Base-by-base conservation (phyloP, 768 basidiomycete genomes). In the Hericium rajendrae region DNA sequence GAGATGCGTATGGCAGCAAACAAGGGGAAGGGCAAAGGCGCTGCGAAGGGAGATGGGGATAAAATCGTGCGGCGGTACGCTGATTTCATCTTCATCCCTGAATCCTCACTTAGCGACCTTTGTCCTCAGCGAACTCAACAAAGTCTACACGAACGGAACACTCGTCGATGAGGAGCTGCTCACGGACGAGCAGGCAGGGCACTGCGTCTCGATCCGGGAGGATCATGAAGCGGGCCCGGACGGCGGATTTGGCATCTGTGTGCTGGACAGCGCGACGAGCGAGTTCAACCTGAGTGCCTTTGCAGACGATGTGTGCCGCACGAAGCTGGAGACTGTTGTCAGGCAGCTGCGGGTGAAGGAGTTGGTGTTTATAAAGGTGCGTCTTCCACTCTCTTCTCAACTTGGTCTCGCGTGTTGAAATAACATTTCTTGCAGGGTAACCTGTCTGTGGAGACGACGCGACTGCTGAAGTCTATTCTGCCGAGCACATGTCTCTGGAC, bases 91-190 rank as follows among this genome's bases (percentile, higher is more conserved):
- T 32, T 20, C 24, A 16, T 40, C 22, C 15, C 16, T 20, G 22
- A 22, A 50, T 15, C 37, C 57, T 12, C 18, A 43, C 58, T 26
- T 26, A 26, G 26, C 26, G 26, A 5, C 26, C 53, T 63, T 53
- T 63, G 63, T 32, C 49, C 37, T 22, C 66, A 88, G 88, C 51
- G 97, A 94, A 65, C 77, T 99, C 52, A 90, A 90, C 70, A 95
- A 94, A 74, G 92, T 99, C 48, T 90, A 94, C 68, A 99, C 97
- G 0, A 91, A 91, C 53, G 97, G 97, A 2, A 99, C 97, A 0
- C 84, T 98, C 24, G 87, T 97, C 50, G 97, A 99, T 63, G 84
- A 85, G 11, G 84, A 87, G 49, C 84, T 95, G 56, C 77, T 98
- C 37, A 86, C 81, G 1, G 91, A 97, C 58, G 97, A 98, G 60